Evolutionary conservation across 352 stramenopile species (phyloP).

Genomic region (Blastocystis sp.): DNA sequence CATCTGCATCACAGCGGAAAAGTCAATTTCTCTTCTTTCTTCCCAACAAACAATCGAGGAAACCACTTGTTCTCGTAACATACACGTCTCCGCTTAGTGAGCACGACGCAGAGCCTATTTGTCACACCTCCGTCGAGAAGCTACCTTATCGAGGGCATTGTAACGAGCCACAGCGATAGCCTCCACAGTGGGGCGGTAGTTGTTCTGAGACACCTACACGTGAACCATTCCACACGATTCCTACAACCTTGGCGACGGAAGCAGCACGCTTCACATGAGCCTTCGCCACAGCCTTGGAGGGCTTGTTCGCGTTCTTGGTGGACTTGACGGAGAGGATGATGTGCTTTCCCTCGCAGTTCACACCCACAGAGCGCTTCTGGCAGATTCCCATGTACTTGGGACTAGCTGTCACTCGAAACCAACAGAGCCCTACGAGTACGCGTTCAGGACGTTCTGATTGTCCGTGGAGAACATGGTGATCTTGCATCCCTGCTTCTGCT

Average conservation of each 20-base stretch:
- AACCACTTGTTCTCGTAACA: background rate
- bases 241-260: background rate
- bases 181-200: background rate
- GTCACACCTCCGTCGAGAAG: background rate
- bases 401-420: background rate
- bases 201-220: background rate
- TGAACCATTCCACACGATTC: background rate
- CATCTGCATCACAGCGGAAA: slow-evolving; percentile 25
- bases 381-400: slow-evolving; percentile 50
- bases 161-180: slow-evolving; percentile 21
- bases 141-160: background rate
- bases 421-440: background rate
- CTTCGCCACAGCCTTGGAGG: slow-evolving; percentile 8
- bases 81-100: background rate
- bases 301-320: slow-evolving; percentile 37
- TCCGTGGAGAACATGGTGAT: slow-evolving; percentile 47
- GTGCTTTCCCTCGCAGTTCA: slow-evolving; percentile 17
- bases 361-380: slow-evolving; percentile 1
- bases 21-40: background rate
- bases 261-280: background rate
- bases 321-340: slow-evolving; percentile 26
- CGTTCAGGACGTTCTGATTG: slow-evolving; percentile 8
- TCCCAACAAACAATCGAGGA: background rate
- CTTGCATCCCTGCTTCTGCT: slow-evolving; percentile 45
- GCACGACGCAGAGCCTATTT: slow-evolving; percentile 1